Conservation (phyloP, 495 filamentous ascomycete species). For the Rhizodiscina lignyota region DNA sequence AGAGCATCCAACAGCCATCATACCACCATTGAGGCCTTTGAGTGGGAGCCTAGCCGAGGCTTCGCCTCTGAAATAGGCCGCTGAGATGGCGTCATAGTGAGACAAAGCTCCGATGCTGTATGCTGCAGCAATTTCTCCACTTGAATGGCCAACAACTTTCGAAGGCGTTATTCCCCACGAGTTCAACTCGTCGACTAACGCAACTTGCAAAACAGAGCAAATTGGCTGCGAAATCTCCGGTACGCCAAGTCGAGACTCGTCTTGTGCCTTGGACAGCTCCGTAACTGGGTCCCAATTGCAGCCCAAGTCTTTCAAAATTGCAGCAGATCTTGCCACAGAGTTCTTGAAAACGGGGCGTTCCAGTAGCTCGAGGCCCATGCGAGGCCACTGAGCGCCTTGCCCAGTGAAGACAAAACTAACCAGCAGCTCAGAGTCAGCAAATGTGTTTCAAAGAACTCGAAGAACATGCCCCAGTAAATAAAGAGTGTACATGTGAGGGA, state of each 20-base stretch:
- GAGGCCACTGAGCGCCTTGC: conserved; percentile 27
- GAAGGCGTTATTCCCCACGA: conserved; percentile 14
- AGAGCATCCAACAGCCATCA: conserved; percentile 17
- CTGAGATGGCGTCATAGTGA: conserved; percentile 24
- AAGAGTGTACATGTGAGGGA: too few relatives aligned
- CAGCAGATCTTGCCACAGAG: conserved; percentile 12
- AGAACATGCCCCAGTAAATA: too few relatives aligned
- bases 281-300: conserved; percentile 11
- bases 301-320: conserved; percentile 7
- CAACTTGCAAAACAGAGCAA: conserved; percentile 12
- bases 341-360: conserved; percentile 18
- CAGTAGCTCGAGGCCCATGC: conserved; percentile 27
- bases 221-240: conserved; percentile 10
- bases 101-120: conserved; percentile 38
- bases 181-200: conserved; percentile 10
- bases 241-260: conserved; percentile 9
- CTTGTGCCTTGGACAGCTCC: conserved; percentile 8
- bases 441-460: too few relatives aligned
- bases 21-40: too few relatives aligned
- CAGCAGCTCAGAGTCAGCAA: too few relatives aligned
- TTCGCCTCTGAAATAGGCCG: conserved; percentile 25
- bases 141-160: conserved; percentile 40
- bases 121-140: conserved; percentile 45
- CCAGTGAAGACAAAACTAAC: conserved; percentile 25
- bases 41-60: background rate